Evolutionary conservation across 257 asterid species (phyloP).

Genomic region (Rehmannia glutinosa): DNA sequence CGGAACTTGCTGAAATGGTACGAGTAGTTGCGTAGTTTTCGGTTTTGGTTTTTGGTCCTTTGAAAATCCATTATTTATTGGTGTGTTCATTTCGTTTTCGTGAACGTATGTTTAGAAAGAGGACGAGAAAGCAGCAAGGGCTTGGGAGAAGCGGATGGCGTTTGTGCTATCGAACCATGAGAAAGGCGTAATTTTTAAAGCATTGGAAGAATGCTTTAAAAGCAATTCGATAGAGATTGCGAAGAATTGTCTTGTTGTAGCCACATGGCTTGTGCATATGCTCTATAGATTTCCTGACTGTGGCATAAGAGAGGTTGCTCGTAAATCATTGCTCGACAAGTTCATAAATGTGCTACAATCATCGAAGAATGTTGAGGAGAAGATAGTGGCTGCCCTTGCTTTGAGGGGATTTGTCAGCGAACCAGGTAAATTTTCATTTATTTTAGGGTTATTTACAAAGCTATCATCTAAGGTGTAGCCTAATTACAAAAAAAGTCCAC

Average conservation of each 20-base stretch:
- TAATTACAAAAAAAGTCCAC: too few relatives aligned
- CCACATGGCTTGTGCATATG: constrained; percentile 79
- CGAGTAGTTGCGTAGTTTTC: neutral
- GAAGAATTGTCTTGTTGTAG: constrained; percentile 53
- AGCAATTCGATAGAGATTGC: constrained; percentile 73
- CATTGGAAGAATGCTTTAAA: constrained; percentile 63
- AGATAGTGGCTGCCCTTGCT: constrained; percentile 68
- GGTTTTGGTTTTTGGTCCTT: too few relatives aligned
- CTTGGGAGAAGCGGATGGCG: constrained; percentile 70
- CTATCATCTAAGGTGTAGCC: too few relatives aligned
- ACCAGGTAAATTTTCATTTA: constrained; percentile 46
- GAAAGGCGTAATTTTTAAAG: constrained; percentile 58
- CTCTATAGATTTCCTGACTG: constrained; percentile 65
- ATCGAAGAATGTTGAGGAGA: constrained; percentile 73
- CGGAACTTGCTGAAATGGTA: constrained; percentile 44
- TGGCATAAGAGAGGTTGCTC: constrained; percentile 59
- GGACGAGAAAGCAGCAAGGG: constrained; percentile 54
- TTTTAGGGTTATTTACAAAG: too few relatives aligned
- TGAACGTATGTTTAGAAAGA: constrained; percentile 41
- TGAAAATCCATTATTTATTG: neutral
- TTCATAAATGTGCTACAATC: constrained; percentile 66
- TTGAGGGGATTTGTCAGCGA: constrained; percentile 59
- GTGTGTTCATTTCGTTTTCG: neutral
- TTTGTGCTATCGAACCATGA: constrained; percentile 72
- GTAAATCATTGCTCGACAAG: constrained; percentile 64